These are phyloP conservation scores for Suillus decipiens DNA, from an alignment of 768 basidiomycete genomes.

Conservation along the genomic window DNA sequence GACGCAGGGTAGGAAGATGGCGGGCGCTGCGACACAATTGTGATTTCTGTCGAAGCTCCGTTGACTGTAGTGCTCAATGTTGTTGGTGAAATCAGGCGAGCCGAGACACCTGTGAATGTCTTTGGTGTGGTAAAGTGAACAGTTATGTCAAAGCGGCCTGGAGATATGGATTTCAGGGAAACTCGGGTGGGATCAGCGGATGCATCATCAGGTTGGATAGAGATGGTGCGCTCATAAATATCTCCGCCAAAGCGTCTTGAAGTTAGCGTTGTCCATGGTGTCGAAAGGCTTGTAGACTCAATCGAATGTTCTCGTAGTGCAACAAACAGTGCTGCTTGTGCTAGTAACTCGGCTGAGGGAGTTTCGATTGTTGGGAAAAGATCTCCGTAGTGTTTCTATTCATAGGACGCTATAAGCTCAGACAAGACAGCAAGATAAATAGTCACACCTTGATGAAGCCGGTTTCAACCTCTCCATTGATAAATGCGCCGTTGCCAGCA, in stretches of 20 bases:
- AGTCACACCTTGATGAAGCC: slow-evolving; percentile 76
- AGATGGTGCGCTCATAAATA: slow-evolving; percentile 59
- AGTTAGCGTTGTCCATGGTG: slow-evolving; percentile 71
- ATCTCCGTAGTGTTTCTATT: slow-evolving; percentile 78
- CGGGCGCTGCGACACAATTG: slow-evolving; percentile 72
- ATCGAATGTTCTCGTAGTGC: slow-evolving; percentile 59
- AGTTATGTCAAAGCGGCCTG: slow-evolving; percentile 55
- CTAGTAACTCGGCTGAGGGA: slow-evolving; percentile 65
- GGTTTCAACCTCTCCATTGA: slow-evolving; percentile 82
- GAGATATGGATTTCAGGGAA: slow-evolving; percentile 42
- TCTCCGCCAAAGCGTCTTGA: slow-evolving; percentile 82
- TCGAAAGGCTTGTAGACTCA: slow-evolving; percentile 31
- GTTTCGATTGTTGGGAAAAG: slow-evolving; percentile 70
- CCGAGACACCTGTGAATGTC: slow-evolving; percentile 54
- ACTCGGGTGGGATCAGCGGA: slow-evolving; percentile 38
- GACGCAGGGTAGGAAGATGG: slow-evolving; percentile 56
- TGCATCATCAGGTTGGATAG: slow-evolving; percentile 58
- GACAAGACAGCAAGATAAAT: slow-evolving; percentile 8
- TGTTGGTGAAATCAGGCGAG: slow-evolving; percentile 54
- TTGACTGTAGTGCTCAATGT: slow-evolving; percentile 56
- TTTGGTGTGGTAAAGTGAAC: slow-evolving; percentile 37
- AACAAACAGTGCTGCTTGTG: slow-evolving; percentile 79
- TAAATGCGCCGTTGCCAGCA: slow-evolving; percentile 77
- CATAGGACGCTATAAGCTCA: background rate
- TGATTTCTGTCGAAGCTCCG: slow-evolving; percentile 53